A percentile compares a stretch with the other conserved stretches of the same genome.
phyloP scores from a whole-genome alignment of 1,284 basidiomycete species.

The Anthracocystis panici-leucophaei region DNA sequence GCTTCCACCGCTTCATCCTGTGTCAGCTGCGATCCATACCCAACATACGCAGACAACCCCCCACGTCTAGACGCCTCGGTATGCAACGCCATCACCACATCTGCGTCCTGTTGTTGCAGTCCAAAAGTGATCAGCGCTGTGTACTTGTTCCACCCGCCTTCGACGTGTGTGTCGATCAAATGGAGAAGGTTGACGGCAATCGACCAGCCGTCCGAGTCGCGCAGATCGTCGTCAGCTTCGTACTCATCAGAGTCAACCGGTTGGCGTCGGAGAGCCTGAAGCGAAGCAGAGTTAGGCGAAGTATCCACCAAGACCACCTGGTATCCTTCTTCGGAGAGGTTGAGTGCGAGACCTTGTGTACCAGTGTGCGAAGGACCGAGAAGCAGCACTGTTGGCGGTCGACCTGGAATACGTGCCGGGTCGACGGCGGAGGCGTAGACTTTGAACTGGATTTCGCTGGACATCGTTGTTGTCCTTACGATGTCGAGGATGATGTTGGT shows the following conservation, averaged over 20 bases:
- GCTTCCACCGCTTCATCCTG: constrained; percentile 12
- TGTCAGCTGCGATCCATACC: constrained; percentile 21
- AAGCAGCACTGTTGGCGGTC: constrained; percentile 25
- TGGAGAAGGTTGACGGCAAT: constrained; percentile 17
- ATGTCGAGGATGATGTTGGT: not conserved
- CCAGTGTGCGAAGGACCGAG: constrained; percentile 23
- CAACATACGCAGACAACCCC: constrained; percentile 19
- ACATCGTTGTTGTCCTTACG: constrained; percentile 6
- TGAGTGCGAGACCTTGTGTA: constrained; percentile 25
- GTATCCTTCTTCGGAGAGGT: constrained; percentile 45
- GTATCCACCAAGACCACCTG: constrained; percentile 33
- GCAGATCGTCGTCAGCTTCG: constrained; percentile 16
- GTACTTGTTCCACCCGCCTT: constrained; percentile 31
- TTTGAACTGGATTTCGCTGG: constrained; percentile 12
- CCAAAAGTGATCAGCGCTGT: constrained; percentile 27
- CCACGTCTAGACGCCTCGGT: constrained; percentile 12
- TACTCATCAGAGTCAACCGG: not conserved
- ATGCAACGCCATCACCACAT: constrained; percentile 16
- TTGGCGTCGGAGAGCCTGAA: constrained; percentile 9
- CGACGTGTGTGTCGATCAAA: constrained; percentile 11
- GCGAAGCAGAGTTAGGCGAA: constrained; percentile 9
- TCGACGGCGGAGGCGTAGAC: constrained; percentile 17
- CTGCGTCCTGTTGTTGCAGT: constrained; percentile 17
- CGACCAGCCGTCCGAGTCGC: constrained; percentile 25
- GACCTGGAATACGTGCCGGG: constrained; percentile 17